Evolutionary conservation across 2,329 filamentous ascomycete genomes (phyloP).

Genomic region (Canariomyces notabilis): DNA sequence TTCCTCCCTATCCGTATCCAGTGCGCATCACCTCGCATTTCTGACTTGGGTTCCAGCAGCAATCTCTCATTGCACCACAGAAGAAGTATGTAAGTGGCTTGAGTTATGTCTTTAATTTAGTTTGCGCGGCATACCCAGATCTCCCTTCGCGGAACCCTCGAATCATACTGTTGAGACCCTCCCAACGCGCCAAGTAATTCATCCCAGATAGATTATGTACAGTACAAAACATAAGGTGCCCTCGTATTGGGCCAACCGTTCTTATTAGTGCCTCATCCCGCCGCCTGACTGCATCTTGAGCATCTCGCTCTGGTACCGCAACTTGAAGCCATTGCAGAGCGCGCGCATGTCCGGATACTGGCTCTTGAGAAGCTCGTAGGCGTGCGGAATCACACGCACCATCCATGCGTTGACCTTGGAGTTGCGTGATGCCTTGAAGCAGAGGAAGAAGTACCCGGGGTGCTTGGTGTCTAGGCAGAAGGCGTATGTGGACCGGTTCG

Average conservation of each 20-base stretch:
- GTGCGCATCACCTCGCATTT: no score
- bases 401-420: constrained; percentile 72
- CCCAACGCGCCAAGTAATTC: no score
- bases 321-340: constrained; percentile 95
- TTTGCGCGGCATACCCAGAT: constrained; percentile 1
- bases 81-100: no score
- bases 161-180: no score
- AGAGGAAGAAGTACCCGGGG: constrained; percentile 90
- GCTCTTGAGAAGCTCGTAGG: constrained; percentile 83
- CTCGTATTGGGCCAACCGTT: no score
- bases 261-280: constrained; percentile 11
- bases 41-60: no score
- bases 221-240: neutral
- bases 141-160: no score
- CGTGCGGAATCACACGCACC: constrained; percentile 87
- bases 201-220: neutral
- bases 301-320: constrained; percentile 64
- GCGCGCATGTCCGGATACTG: constrained; percentile 93
- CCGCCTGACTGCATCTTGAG: constrained; percentile 48
- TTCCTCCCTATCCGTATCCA: no score
- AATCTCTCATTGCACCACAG: no score
- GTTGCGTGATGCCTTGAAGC: constrained; percentile 84
- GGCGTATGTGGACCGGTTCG: constrained; percentile 85
- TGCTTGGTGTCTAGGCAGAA: constrained; percentile 93
- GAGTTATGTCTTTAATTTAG: constrained; percentile 1